These are phyloP conservation scores for Calonectria multiphialidica DNA, from an alignment of 2,329 filamentous ascomycete genomes.

Conservation along the genomic window DNA sequence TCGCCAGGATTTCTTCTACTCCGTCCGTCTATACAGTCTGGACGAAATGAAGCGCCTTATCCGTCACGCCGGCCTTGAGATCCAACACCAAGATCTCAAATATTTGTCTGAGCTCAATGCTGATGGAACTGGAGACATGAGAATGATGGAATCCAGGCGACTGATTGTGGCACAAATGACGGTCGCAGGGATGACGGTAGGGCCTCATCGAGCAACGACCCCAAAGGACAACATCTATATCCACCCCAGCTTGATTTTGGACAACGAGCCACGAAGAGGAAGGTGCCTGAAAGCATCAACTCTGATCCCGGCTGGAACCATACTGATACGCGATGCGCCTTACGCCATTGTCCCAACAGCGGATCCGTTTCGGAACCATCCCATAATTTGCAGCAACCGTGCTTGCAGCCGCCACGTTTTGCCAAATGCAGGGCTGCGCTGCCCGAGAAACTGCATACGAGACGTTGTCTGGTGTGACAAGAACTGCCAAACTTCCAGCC, in stretches of 20 bases:
- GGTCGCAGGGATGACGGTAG: neutral
- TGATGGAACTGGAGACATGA: neutral
- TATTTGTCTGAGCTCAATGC: neutral
- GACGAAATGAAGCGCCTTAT: neutral
- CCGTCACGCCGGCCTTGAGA: neutral
- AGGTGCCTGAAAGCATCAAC: neutral
- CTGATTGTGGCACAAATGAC: neutral
- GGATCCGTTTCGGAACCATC: neutral
- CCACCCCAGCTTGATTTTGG: neutral
- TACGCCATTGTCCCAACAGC: neutral
- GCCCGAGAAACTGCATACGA: neutral
- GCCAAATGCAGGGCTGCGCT: neutral
- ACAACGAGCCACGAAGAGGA: neutral
- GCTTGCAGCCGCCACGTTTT: neutral
- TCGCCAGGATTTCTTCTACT: neutral
- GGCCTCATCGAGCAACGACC: neutral
- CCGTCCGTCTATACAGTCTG: neutral
- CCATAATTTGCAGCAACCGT: neutral
- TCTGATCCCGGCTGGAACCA: neutral
- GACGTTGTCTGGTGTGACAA: neutral
- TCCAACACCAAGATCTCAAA: neutral
- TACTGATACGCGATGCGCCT: neutral
- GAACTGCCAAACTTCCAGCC: neutral
- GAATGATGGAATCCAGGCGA: neutral
- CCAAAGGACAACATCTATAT: neutral